Conservation (phyloP, 805 yeast species). For the Yarrowia keelungensis region DNA sequence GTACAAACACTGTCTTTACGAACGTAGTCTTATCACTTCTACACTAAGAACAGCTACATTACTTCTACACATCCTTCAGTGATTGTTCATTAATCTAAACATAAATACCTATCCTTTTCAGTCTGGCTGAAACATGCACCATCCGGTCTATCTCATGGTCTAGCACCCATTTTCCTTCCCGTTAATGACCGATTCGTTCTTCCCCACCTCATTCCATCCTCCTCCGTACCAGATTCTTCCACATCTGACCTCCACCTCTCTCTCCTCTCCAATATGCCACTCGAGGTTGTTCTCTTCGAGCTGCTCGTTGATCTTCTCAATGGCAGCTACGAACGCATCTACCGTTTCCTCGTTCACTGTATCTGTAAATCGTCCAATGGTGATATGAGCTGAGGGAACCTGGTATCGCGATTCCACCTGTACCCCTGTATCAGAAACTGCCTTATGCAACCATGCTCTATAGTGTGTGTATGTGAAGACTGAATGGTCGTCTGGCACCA, state of each 20-base stretch:
- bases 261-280: constrained; percentile 37
- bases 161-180: not conserved
- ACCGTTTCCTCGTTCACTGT: constrained; percentile 11
- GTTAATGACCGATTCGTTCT: not conserved
- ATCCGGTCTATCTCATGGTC: not conserved
- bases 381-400: constrained; percentile 29
- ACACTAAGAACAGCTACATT: not conserved
- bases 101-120: constrained; percentile 13
- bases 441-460: constrained; percentile 20
- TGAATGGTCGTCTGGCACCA: constrained; percentile 16
- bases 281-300: constrained; percentile 2
- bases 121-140: constrained; percentile 24
- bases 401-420: constrained; percentile 31
- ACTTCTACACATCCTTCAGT: not conserved
- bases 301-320: constrained; percentile 7
- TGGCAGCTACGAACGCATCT: constrained; percentile 9
- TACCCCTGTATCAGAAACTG: constrained; percentile 8
- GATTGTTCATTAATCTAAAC: constrained; percentile 1
- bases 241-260: constrained; percentile 38
- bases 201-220: constrained; percentile 33
- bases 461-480: constrained; percentile 36
- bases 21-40: too few species aligned
- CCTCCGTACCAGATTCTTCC: constrained; percentile 40
- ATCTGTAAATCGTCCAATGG: constrained; percentile 34
- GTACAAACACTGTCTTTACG: too few species aligned